A percentile compares a stretch with the other conserved stretches of the same genome.
These are phyloP conservation scores for Aspergillus pseudoglaucus DNA, from an alignment of 2,329 filamentous ascomycete species.

Conservation along the genomic window DNA sequence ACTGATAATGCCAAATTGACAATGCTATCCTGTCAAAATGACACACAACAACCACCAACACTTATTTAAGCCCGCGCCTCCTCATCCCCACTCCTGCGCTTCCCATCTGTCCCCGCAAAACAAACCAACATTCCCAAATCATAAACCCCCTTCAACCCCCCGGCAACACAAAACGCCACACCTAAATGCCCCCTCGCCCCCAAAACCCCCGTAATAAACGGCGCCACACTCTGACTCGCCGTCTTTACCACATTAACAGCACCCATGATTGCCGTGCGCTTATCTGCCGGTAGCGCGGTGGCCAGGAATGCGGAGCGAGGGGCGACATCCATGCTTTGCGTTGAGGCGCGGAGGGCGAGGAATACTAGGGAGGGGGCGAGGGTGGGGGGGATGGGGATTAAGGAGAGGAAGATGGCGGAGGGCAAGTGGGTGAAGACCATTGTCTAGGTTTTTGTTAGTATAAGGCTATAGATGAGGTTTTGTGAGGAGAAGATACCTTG, in stretches of 20 bases:
- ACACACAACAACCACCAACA: no score
- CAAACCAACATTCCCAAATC: conserved; percentile 53
- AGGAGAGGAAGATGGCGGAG: conserved; percentile 57
- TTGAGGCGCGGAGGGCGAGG: conserved; percentile 56
- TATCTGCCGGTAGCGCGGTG: conserved; percentile 55
- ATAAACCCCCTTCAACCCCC: conserved; percentile 55
- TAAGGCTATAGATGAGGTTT: no score
- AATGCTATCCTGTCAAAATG: no score
- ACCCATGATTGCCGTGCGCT: conserved; percentile 67
- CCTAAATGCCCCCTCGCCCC: conserved; percentile 53
- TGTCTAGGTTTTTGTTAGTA: conserved; percentile 46
- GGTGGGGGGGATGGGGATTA: conserved; percentile 54
- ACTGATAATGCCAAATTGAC: no score
- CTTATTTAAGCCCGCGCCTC: no score
- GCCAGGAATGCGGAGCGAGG: conserved; percentile 65
- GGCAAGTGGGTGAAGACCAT: conserved; percentile 73
- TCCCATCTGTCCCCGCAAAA: conserved; percentile 33
- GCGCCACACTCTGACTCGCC: conserved; percentile 54
- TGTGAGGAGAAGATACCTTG: conserved; percentile 28
- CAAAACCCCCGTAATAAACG: conserved; percentile 58
- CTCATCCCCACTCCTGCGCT: no score
- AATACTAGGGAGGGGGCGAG: conserved; percentile 53
- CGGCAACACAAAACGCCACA: conserved; percentile 58
- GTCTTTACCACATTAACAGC: conserved; percentile 65
- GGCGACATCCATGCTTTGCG: conserved; percentile 63